phyloP scores from a whole-genome alignment of 225 moss, liverwort and hornwort species.

The Antitrichia curtipendula region DNA sequence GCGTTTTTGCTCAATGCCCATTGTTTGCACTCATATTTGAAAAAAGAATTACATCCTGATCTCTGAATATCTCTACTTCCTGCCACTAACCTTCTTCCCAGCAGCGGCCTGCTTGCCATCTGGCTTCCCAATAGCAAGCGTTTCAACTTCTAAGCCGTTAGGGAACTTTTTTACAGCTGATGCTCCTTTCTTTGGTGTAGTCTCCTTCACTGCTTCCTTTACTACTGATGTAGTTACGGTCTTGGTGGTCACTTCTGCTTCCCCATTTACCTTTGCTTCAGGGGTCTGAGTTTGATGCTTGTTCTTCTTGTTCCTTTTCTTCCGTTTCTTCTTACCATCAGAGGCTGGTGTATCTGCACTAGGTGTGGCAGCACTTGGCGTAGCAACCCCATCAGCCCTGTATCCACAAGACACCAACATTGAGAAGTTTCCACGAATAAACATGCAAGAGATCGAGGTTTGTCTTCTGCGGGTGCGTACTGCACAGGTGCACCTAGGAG shows the following conservation, averaged over 20 bases:
- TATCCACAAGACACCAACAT: not conserved
- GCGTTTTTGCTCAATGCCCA: not conserved
- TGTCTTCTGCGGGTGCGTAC: not conserved
- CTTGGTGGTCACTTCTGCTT: not conserved
- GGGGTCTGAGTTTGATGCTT: slow-evolving; percentile 10
- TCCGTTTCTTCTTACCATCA: slow-evolving; percentile 19
- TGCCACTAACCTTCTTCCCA: slow-evolving; percentile 65
- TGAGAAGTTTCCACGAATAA: not conserved
- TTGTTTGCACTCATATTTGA: not conserved
- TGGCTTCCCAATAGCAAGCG: slow-evolving; percentile 77
- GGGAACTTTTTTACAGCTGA: slow-evolving; percentile 48
- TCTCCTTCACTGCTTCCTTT: not conserved
- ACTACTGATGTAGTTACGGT: not conserved
- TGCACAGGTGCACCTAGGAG: not conserved
- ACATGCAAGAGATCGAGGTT: not conserved
- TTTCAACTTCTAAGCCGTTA: slow-evolving; percentile 77
- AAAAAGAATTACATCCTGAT: not conserved
- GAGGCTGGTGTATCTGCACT: slow-evolving; percentile 7
- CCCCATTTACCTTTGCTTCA: slow-evolving; percentile 14
- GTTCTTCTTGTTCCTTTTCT: slow-evolving; percentile 25
- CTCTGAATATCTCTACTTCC: not conserved
- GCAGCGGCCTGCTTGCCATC: slow-evolving; percentile 69
- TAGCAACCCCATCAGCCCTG: slow-evolving; percentile 21
- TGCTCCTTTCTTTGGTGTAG: not conserved
- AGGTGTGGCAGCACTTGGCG: slow-evolving; percentile 2